These are phyloP conservation scores for Lepidium campestre DNA, from an alignment of 441 rosid species.

Conservation along the genomic window DNA sequence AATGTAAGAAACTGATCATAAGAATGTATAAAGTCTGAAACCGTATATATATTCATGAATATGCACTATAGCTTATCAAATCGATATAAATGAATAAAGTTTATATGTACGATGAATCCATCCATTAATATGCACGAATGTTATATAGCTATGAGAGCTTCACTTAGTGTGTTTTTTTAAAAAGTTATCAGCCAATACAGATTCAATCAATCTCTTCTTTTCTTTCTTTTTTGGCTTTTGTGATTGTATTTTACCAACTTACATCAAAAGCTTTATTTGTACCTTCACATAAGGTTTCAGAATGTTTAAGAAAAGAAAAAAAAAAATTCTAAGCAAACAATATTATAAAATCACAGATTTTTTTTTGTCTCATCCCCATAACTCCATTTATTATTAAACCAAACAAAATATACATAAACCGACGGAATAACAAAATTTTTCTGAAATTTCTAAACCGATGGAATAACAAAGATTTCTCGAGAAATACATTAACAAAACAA, in stretches of 20 bases:
- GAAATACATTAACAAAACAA: no score
- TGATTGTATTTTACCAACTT: background rate
- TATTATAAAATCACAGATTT: background rate
- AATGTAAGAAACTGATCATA: background rate
- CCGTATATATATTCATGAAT: constrained; percentile 5
- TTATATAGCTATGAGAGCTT: background rate
- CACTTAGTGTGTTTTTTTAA: background rate
- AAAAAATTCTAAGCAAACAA: background rate
- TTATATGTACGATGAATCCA: constrained; percentile 1
- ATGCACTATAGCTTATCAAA: constrained; percentile 4
- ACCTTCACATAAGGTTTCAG: background rate
- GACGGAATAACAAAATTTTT: no score
- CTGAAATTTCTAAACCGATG: no score
- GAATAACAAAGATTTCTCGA: no score
- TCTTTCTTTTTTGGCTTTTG: background rate
- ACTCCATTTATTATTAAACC: no score
- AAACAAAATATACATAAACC: no score
- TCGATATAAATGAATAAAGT: background rate
- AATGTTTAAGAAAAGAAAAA: background rate
- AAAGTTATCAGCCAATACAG: background rate
- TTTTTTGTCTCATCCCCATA: no score
- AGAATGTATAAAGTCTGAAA: background rate
- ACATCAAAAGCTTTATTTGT: background rate
- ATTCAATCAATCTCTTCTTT: background rate
- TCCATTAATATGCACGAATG: background rate